Conservation (phyloP, 441 rosid genomes). For the Gossypium laxum region DNA sequence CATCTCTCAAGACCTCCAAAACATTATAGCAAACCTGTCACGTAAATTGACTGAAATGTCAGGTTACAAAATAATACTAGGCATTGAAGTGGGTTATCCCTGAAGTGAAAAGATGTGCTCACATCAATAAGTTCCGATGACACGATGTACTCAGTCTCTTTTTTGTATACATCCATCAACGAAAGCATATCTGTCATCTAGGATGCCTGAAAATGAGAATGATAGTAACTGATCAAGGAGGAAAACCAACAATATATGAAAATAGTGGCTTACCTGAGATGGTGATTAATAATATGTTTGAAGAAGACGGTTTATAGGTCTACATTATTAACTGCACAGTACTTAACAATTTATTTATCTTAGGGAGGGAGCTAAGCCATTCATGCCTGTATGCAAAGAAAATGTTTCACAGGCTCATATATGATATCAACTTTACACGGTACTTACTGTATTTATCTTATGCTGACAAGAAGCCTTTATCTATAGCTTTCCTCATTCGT, state of each 20-base stretch:
- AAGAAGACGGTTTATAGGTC: neutral
- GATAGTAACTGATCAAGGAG: neutral
- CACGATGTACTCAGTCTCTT: conserved; percentile 38
- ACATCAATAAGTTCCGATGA: neutral
- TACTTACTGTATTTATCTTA: neutral
- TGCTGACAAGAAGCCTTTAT: neutral
- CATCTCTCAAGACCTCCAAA: neutral
- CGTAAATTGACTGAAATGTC: neutral
- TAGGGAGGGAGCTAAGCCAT: neutral
- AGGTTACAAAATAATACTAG: neutral
- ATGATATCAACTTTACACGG: conserved; percentile 1
- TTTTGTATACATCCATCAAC: conserved; percentile 58
- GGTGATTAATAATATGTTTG: neutral
- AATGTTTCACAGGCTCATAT: neutral
- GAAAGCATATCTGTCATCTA: conserved; percentile 32
- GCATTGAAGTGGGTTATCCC: neutral
- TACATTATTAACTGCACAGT: neutral
- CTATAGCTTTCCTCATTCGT: neutral
- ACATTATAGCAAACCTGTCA: neutral
- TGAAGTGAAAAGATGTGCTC: neutral
- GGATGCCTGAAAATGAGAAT: neutral
- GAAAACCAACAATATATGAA: neutral
- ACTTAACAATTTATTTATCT: neutral
- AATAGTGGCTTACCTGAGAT: neutral
- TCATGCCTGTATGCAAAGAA: neutral